Percentiles rank a stretch among this genome's conserved stretches.
phyloP scores from a whole-genome alignment of 805 yeast genomes.

The Wickerhamomyces hampshirensis region DNA sequence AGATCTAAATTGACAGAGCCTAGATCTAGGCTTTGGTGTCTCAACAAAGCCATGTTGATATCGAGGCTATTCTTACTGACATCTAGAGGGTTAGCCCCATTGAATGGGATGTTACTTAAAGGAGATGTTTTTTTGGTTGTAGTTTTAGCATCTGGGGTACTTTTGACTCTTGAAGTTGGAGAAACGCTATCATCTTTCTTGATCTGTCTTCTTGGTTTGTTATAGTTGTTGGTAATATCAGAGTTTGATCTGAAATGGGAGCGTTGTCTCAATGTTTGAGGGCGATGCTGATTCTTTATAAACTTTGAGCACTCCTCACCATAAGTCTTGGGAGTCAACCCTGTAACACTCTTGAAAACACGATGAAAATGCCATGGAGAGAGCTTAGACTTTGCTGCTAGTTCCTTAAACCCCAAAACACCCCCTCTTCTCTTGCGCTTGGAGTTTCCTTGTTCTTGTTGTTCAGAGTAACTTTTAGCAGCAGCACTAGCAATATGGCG shows the following conservation, averaged over 20 bases:
- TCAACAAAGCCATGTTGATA: slow-evolving; percentile 19
- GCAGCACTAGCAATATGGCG: slow-evolving; percentile 82
- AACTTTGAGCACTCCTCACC: slow-evolving; percentile 78
- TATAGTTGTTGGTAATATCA: slow-evolving; percentile 16
- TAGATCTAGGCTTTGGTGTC: slow-evolving; percentile 24
- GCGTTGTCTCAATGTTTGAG: slow-evolving; percentile 16
- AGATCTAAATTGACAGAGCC: slow-evolving; percentile 14
- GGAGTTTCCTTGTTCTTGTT: slow-evolving; percentile 16
- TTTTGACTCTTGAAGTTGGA: slow-evolving; percentile 3
- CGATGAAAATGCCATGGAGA: slow-evolving; percentile 94
- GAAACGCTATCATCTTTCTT: slow-evolving; percentile 10
- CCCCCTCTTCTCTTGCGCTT: slow-evolving; percentile 69
- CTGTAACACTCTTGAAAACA: slow-evolving; percentile 81
- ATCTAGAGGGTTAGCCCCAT: slow-evolving; percentile 4
- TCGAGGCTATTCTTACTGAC: slow-evolving; percentile 19
- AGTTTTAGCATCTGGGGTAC: background rate
- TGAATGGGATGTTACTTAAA: background rate
- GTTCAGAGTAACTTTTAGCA: slow-evolving; percentile 36
- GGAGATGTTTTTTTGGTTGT: background rate
- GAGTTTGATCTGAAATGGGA: slow-evolving; percentile 21
- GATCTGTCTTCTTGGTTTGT: slow-evolving; percentile 5
- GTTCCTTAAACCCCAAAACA: slow-evolving; percentile 76
- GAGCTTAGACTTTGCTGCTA: slow-evolving; percentile 77
- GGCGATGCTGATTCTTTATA: slow-evolving; percentile 33
- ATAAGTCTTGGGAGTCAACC: slow-evolving; percentile 82